Evolutionary conservation across 2,329 filamentous ascomycete species (phyloP), one percentile per base, ranked within the genome.

Genomic region (Cladosporium sp.): DNA sequence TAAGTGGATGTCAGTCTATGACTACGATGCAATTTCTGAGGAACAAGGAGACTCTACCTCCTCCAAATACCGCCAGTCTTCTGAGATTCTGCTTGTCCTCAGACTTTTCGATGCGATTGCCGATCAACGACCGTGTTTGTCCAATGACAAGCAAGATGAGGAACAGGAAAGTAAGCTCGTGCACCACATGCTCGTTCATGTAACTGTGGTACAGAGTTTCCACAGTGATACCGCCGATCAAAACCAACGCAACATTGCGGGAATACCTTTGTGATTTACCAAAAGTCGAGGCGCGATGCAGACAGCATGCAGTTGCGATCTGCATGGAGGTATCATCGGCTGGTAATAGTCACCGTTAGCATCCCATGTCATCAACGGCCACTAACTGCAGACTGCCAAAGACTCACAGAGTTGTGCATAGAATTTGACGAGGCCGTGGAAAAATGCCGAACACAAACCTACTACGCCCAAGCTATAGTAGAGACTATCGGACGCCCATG

Each of bases 311-410:
- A 40, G 63, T 65, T 18, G 63, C 63, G 16, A 65, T 40, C 35
- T 65, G 63, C 63, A 65, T 65, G 5, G 63, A 65, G 18, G 63
- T 65, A 18, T 65, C 63, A 31, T 65, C 63, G n/a, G 55, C 63
- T 65, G n/a, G 28, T 35, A 11, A 49, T 8, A 26, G 29, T 28
- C 16, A 8, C 14, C 10, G n/a, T 59, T 37, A 59, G 56, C 56
- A 37, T 8, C 5, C 5, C 2, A n/a, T n/a, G 5, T 12, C 37
- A 12, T 12, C 7, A 46, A n/a, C 8, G 28, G 28, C 5, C 4
- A 55, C 40, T 33, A 8, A 28, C 18, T 3, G n/a, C n/a, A 23
- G n/a, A 5, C 35, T 6, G 14, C 5, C 21, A 31, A 16, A n/a
- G 11, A 64, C 55, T 37, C 16, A 65, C 63, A 50, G 29, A 65